Percentiles rank a stretch among this genome's conserved stretches.
These are phyloP conservation scores for Craterostigma plantagineum DNA, from an alignment of 257 asterid genomes.

Conservation along the genomic window DNA sequence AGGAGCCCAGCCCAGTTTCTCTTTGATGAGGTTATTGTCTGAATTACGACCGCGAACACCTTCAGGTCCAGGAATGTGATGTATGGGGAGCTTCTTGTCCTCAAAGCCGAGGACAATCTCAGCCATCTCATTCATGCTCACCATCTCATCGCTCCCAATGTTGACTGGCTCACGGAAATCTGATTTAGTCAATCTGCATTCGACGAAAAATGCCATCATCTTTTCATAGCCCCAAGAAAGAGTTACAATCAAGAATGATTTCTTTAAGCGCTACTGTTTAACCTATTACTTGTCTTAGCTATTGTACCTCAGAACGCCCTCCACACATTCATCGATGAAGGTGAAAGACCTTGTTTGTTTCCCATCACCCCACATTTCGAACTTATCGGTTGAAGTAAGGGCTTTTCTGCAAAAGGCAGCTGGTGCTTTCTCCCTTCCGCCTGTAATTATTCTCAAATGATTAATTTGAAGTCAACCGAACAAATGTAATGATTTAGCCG, in stretches of 20 bases:
- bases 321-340: conserved; percentile 78
- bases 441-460: conserved; percentile 15
- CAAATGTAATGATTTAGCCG: neutral
- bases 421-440: conserved; percentile 88
- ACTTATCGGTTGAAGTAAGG: conserved; percentile 47
- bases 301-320: conserved; percentile 65
- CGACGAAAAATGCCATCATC: neutral
- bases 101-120: conserved; percentile 76
- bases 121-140: conserved; percentile 95
- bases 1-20: conserved; percentile 91
- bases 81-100: conserved; percentile 52
- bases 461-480: neutral
- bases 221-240: neutral
- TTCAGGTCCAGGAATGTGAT: conserved; percentile 84
- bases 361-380: conserved; percentile 95
- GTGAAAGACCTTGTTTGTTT: conserved; percentile 79
- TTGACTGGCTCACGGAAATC: conserved; percentile 89
- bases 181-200: conserved; percentile 56
- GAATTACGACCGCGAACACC: conserved; percentile 83
- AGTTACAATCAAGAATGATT: neutral
- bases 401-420: conserved; percentile 84
- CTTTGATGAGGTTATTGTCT: conserved; percentile 65
- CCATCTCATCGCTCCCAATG: conserved; percentile 90
- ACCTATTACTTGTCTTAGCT: neutral
- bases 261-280: neutral